Evolutionary conservation across 1,139 yeast species (phyloP), one percentile per base, ranked within the genome.

Genomic region (Candida sanyaensis): DNA sequence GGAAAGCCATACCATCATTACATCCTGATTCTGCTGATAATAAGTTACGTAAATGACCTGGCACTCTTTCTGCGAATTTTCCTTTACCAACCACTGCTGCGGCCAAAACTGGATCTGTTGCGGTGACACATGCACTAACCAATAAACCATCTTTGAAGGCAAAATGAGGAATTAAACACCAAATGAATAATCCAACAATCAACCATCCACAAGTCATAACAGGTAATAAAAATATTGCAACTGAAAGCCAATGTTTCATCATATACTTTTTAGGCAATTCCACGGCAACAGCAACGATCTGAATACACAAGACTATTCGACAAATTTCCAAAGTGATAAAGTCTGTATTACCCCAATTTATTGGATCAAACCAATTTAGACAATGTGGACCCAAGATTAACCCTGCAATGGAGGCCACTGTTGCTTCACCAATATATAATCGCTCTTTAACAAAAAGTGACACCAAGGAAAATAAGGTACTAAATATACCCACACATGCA

Each of bases 61-160:
- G 99, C 11, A 93, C 98, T 54, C 97, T 81, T 62, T 83, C 84
- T n/a, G 99, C 97, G 65, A 93, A 93, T 61, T 92, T 91, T 55
- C 99, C 98, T 61, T 89, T 89, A 72, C 99, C 97, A 21, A 93
- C 98, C 17, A 93, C 98, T 0, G 99, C 97, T 34, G 97, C 96
- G 0, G 99, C 99, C 62, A 93, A 77, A 45, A 93, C 96, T 4
- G 99, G 99, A 68, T 93, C 99, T 0, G 99, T 93, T 2, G 99
- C 98, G 0, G 99, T 93, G 36, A 93, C 84, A 69, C 99, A 93
- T 0, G 97, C 98, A 28, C 96, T 81, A 1, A 93, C 84, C 44
- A 88, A 76, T 42, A 93, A 77, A 5, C 92, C 88, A 49, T 87
- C 88, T 12, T 88, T 69, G 70, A 92, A 92, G 52, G 78, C 72